A percentile compares a stretch with the other conserved stretches of the same genome.
phyloP scores from a whole-genome alignment of 768 basidiomycete genomes.

The Chlorophyllum brunneum region DNA sequence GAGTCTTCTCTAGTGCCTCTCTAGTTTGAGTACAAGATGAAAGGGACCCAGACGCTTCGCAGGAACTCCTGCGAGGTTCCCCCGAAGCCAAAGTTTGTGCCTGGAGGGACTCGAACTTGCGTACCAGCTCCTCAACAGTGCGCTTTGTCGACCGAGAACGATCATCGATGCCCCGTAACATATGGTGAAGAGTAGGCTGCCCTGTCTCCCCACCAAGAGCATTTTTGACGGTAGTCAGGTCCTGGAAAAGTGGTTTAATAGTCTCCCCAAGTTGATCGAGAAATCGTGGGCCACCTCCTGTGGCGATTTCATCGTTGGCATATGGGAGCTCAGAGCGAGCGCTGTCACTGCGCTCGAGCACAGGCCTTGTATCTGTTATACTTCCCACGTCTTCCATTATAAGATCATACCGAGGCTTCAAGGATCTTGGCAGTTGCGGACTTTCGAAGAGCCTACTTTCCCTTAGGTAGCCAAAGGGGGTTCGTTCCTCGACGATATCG shows the following conservation, averaged over 20 bases:
- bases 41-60: too few relatives aligned
- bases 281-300: background rate
- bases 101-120: constrained; percentile 21
- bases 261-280: background rate
- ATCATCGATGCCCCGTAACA: constrained; percentile 27
- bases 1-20: background rate
- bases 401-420: background rate
- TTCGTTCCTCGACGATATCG: background rate
- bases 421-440: background rate
- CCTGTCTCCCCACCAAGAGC: constrained; percentile 23
- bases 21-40: background rate
- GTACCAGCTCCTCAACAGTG: constrained; percentile 25
- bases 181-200: constrained; percentile 27
- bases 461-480: constrained; percentile 1
- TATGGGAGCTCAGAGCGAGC: constrained; percentile 1
- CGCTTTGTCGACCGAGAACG: constrained; percentile 23
- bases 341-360: background rate
- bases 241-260: constrained; percentile 13
- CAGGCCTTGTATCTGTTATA: background rate
- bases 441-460: background rate
- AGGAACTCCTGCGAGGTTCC: background rate
- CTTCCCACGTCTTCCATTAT: background rate
- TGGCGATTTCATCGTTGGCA: background rate
- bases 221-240: constrained; percentile 18
- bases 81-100: constrained; percentile 9